phyloP scores from a whole-genome alignment of 441 rosid genomes.

The Gossypium laxum region DNA sequence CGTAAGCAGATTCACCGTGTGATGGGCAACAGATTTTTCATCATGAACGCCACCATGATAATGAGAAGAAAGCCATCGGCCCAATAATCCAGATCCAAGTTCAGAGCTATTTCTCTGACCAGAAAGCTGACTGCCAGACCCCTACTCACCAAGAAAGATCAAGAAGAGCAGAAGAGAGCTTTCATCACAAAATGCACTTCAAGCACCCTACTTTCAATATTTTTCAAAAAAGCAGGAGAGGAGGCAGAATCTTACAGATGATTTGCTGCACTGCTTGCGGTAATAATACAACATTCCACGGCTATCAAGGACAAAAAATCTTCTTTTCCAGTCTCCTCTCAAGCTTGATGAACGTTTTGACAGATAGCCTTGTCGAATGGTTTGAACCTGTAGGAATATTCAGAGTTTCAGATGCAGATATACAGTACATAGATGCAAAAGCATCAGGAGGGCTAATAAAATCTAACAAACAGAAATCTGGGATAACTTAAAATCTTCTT shows the following conservation, averaged over 20 bases:
- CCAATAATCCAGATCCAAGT: slow-evolving; percentile 89
- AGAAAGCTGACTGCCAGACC: slow-evolving; percentile 62
- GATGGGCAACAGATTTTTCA: slow-evolving; percentile 98
- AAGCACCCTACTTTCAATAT: background rate
- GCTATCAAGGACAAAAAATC: slow-evolving; percentile 97
- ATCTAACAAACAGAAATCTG: slow-evolving; percentile 12
- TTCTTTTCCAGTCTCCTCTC: slow-evolving; percentile 99
- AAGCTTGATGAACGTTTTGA: slow-evolving; percentile 88
- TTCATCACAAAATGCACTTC: slow-evolving; percentile 5
- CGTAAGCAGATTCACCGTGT: slow-evolving; percentile 97
- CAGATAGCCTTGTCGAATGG: slow-evolving; percentile 92
- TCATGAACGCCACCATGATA: slow-evolving; percentile 91
- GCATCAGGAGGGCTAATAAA: background rate
- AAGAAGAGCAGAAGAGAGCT: slow-evolving; percentile 1
- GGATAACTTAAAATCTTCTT: slow-evolving; percentile 12
- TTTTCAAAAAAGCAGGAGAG: background rate
- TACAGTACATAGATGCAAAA: slow-evolving; percentile 1
- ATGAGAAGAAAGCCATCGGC: slow-evolving; percentile 93
- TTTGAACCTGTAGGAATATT: slow-evolving; percentile 63
- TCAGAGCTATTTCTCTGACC: slow-evolving; percentile 92
- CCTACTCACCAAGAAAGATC: slow-evolving; percentile 31
- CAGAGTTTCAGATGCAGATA: slow-evolving; percentile 15
- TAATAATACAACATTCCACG: slow-evolving; percentile 96
- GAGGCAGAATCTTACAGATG: slow-evolving; percentile 66
- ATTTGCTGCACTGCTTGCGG: slow-evolving; percentile 74